Evolutionary conservation across 768 basidiomycete genomes (phyloP), one percentile per base, ranked within the genome.

Genomic region (Pleurotus pulmonarius): DNA sequence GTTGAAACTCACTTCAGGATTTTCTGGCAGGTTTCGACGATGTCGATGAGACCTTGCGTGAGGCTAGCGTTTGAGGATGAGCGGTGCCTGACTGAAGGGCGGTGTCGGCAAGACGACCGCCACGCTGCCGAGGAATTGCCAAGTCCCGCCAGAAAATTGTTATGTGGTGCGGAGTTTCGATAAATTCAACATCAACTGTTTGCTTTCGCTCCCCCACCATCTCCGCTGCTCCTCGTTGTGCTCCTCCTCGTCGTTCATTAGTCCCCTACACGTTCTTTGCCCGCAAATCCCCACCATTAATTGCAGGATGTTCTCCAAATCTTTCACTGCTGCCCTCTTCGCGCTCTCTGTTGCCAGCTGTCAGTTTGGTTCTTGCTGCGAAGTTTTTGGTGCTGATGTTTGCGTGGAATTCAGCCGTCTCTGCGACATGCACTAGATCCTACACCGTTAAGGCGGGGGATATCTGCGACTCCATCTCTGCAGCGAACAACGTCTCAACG

Each of bases 381-480:
- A 22, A 16, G 46, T 18, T 47, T 16, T 15, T 18, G 5, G 5
- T 13, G 18, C 22, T 47, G 20, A 44, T 22, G 43, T 20, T 47
- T 25, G 46, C 7, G 9, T 34, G 29, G 29, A 34, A 34, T 48
- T 3, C 22, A 48, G 51, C 51, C 39, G 39, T 53, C 39, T 53
- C 51, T 41, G 51, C 51, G 9, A 39, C 51, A 7, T 60, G 89
- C 66, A 72, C 78, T n/a, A 83, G 89, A 60, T 76, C 66, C 16
- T 85, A 85, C 65, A 86, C 80, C 51, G 77, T 90, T 53, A 62
- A 70, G 58, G 62, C 65, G 5, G 82, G 82, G 34, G 85, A 89
- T 64, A 80, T 77, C 57, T 91, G 89, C 66, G 87, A 90, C 69
- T 63, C 58, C 55, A 90, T 91, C 68, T 88, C 84, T 61, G 78